Evolutionary conservation across 805 yeast genomes (phyloP).

Genomic region (Starmerella asiatica): DNA sequence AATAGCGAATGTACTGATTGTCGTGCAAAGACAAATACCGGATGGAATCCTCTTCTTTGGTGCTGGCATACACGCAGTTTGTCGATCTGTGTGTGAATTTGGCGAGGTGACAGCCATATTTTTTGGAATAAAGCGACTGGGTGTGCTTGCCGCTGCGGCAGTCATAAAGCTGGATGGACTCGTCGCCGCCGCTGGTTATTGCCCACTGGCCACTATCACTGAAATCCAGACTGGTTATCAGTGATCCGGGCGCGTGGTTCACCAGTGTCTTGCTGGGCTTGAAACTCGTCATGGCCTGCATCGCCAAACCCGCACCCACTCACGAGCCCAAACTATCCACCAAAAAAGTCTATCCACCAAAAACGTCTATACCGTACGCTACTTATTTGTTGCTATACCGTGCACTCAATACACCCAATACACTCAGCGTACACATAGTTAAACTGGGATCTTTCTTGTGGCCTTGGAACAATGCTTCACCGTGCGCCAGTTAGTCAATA

Average conservation of each 20-base stretch:
- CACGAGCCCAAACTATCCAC: too few species aligned
- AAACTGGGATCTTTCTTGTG: too few species aligned
- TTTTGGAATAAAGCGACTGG: conserved; percentile 65
- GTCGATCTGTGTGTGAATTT: conserved; percentile 62
- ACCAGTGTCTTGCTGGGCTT: conserved; percentile 9
- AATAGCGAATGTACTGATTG: conserved; percentile 70
- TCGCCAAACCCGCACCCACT: not conserved
- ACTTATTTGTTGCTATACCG: too few species aligned
- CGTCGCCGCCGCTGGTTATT: conserved; percentile 66
- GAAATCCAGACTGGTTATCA: conserved; percentile 40
- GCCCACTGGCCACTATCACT: conserved; percentile 73
- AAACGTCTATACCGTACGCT: too few species aligned
- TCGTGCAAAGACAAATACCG: conserved; percentile 65
- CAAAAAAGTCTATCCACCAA: too few species aligned
- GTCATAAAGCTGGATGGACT: conserved; percentile 73
- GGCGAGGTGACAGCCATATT: conserved; percentile 84
- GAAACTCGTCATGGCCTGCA: conserved; percentile 1
- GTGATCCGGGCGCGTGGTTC: conserved; percentile 17
- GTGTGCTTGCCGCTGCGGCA: conserved; percentile 42
- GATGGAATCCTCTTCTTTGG: conserved; percentile 47
- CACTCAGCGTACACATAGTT: too few species aligned
- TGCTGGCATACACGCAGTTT: conserved; percentile 71
- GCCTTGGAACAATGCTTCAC: too few species aligned
- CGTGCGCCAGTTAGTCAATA: too few species aligned
- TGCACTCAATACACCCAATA: too few species aligned